A percentile compares a stretch with the other conserved stretches of the same genome.
These are phyloP conservation scores for Dittrichia graveolens DNA, from an alignment of 129 eudicot genomes.

Conservation along the genomic window DNA sequence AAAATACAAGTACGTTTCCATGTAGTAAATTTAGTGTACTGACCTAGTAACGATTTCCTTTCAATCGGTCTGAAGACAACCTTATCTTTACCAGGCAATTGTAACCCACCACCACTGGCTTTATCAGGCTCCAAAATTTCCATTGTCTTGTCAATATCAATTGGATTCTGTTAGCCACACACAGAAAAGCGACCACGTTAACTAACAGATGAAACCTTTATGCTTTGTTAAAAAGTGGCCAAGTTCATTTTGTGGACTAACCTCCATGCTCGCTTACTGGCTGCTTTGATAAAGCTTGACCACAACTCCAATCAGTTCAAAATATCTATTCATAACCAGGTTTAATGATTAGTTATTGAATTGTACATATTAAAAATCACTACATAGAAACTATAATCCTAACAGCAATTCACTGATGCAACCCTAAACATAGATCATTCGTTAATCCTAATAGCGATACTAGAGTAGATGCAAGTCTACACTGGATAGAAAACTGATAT, in stretches of 20 bases:
- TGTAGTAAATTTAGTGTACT: not conserved
- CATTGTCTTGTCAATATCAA: conserved; percentile 50
- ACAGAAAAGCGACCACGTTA: not conserved
- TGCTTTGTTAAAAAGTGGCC: not conserved
- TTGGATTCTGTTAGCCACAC: conserved; percentile 27
- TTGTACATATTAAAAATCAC: too few species aligned
- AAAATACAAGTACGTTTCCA: not conserved
- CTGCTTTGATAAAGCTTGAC: not conserved
- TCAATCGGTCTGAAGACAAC: conserved; percentile 57
- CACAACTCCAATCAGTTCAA: conserved; percentile 1
- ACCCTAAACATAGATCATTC: too few species aligned
- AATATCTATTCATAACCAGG: conserved; percentile 4
- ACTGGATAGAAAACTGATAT: too few species aligned
- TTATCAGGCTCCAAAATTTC: conserved; percentile 64
- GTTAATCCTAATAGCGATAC: too few species aligned
- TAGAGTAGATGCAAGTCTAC: too few species aligned
- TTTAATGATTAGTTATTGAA: not conserved
- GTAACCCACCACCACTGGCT: conserved; percentile 58
- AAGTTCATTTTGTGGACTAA: conserved; percentile 10
- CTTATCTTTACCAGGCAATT: conserved; percentile 63
- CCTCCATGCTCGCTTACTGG: conserved; percentile 21
- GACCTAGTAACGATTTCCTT: conserved; percentile 77
- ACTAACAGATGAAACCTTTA: not conserved
- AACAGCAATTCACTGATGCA: too few species aligned
- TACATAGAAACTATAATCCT: too few species aligned